phyloP scores from a whole-genome alignment of 2,329 filamentous ascomycete species.

The Acrodontium crateriforme region DNA sequence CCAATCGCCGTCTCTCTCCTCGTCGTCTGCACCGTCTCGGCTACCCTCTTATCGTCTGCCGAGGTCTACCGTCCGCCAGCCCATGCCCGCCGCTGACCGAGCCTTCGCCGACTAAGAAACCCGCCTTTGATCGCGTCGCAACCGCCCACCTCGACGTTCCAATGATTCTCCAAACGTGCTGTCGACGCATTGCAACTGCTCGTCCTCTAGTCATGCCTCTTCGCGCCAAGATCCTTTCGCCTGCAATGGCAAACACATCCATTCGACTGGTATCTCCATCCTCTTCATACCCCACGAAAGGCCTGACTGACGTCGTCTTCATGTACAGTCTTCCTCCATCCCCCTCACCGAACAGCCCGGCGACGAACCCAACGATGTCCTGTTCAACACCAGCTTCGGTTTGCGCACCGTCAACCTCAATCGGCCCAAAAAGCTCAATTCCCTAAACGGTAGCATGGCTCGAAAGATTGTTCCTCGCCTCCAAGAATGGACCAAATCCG shows the following conservation, averaged over 20 bases:
- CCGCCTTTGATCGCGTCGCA: no score
- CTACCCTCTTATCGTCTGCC: no score
- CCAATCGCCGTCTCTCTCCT: no score
- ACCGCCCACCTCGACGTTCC: no score
- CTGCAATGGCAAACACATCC: conserved; percentile 33
- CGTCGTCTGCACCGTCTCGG: no score
- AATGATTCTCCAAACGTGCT: conserved; percentile 33
- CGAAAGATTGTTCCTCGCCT: conserved; percentile 83
- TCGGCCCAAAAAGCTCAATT: conserved; percentile 80
- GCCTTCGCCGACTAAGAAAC: no score
- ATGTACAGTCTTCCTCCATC: conserved; percentile 15
- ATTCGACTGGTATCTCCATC: conserved; percentile 33
- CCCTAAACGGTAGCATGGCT: conserved; percentile 86
- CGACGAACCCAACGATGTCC: conserved; percentile 78
- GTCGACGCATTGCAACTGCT: conserved; percentile 23
- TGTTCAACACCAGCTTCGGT: conserved; percentile 81
- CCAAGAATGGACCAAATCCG: conserved; percentile 87
- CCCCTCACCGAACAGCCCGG: conserved; percentile 41
- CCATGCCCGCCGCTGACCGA: no score
- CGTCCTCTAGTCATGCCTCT: conserved; percentile 54
- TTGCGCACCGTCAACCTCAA: conserved; percentile 89
- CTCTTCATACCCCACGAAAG: conserved; percentile 2
- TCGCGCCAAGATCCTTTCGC: conserved; percentile 56
- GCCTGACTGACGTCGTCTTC: conserved; percentile 19
- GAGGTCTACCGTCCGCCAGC: no score